phyloP scores from a whole-genome alignment of 2,329 filamentous ascomycete genomes.

The Hyphodiscus sp. region DNA sequence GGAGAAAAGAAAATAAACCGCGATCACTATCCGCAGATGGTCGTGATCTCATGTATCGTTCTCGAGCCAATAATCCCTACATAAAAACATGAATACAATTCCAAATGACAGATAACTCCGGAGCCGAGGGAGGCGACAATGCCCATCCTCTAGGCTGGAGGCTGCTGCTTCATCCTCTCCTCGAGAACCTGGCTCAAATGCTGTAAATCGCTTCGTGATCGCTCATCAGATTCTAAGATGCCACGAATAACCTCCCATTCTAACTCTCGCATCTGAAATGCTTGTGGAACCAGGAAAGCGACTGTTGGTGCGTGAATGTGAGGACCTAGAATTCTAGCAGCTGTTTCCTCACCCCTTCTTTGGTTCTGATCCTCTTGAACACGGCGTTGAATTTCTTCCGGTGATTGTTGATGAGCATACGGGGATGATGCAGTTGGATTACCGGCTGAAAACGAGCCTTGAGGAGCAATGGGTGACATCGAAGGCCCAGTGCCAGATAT shows the following conservation, averaged over 20 bases:
- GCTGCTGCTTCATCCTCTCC: conserved; percentile 3
- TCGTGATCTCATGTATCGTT: background rate
- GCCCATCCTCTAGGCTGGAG: background rate
- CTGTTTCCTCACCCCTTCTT: conserved; percentile 48
- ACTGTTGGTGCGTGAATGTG: conserved; percentile 59
- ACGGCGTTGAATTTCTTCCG: conserved; percentile 31
- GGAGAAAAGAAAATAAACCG: background rate
- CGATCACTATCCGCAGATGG: background rate
- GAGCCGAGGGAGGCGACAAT: background rate
- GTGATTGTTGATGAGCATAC: conserved; percentile 30
- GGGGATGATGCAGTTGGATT: conserved; percentile 10
- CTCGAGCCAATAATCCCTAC: background rate
- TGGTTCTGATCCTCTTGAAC: conserved; percentile 39
- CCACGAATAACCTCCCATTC: conserved; percentile 70
- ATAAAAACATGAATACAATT: background rate
- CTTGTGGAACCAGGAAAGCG: conserved; percentile 62
- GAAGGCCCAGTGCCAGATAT: conserved; percentile 39
- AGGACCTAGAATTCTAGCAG: conserved; percentile 55
- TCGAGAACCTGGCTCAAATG: conserved; percentile 51
- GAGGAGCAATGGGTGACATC: conserved; percentile 48
- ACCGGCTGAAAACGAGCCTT: conserved; percentile 21
- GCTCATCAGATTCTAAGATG: conserved; percentile 28
- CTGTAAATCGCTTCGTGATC: conserved; percentile 34
- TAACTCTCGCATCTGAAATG: conserved; percentile 58
- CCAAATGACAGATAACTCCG: background rate